Evolutionary conservation across 768 basidiomycete species (phyloP).

Genomic region (Crepidotus variabilis): DNA sequence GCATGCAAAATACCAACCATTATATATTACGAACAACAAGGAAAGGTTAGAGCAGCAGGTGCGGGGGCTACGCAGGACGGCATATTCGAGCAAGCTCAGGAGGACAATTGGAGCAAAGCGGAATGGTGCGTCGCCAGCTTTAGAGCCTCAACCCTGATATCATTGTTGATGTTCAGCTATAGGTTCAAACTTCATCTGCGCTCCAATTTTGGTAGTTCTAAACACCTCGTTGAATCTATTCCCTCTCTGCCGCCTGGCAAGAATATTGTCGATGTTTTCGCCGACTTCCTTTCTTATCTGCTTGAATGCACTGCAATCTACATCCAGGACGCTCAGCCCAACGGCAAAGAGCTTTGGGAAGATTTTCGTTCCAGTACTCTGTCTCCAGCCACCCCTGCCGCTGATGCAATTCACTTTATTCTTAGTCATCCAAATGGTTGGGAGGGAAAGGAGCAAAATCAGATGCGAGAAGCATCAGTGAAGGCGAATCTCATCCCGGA

Average conservation of each 20-base stretch:
- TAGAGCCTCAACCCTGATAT: background rate
- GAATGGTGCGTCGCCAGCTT: conserved; percentile 6
- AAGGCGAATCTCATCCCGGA: conserved; percentile 2
- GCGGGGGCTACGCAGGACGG: conserved; percentile 34
- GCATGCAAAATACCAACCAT: conserved; percentile 40
- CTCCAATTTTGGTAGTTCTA: conserved; percentile 15
- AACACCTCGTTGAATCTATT: conserved; percentile 27
- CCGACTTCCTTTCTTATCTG: conserved; percentile 43
- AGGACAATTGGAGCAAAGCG: conserved; percentile 20
- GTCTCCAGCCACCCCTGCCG: background rate
- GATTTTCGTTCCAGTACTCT: background rate
- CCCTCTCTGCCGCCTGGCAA: conserved; percentile 38
- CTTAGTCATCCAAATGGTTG: too few species aligned
- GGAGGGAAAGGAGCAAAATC: background rate
- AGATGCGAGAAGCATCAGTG: background rate
- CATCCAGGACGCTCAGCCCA: background rate
- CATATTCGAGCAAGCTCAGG: conserved; percentile 29
- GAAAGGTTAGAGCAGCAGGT: conserved; percentile 30
- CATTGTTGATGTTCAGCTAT: background rate
- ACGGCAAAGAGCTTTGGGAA: background rate
- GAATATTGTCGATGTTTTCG: conserved; percentile 39
- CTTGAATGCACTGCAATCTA: background rate
- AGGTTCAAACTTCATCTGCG: conserved; percentile 31
- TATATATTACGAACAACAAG: conserved; percentile 35
- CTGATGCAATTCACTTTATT: too few species aligned